A percentile compares a stretch with the other conserved stretches of the same genome.
Conservation (phyloP, 208 protist species). For the Acanthamoeba sp. region DNA sequence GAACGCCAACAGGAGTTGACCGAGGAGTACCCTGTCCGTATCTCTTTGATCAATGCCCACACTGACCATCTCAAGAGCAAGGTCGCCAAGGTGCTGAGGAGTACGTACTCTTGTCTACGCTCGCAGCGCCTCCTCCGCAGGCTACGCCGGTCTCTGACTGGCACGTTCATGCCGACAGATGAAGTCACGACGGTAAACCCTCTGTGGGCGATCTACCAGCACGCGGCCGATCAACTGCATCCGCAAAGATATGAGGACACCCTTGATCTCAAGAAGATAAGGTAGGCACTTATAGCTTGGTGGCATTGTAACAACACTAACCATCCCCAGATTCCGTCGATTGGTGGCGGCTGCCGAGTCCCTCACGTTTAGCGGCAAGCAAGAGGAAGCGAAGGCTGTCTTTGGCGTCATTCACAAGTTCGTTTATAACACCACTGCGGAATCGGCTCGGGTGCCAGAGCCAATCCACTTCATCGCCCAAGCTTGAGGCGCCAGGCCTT, state of each 20-base stretch:
- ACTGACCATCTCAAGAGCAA: constrained; percentile 7
- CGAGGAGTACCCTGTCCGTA: constrained; percentile 30
- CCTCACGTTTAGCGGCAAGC: not conserved
- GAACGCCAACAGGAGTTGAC: not conserved
- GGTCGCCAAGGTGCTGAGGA: not conserved
- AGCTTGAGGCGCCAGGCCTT: not conserved
- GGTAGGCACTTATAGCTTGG: not conserved
- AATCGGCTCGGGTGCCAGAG: not conserved
- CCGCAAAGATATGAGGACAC: not conserved
- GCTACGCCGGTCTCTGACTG: not conserved
- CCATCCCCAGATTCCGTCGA: not conserved
- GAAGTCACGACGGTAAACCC: not conserved
- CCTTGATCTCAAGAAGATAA: constrained; percentile 35
- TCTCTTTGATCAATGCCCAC: not conserved
- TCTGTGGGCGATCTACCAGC: constrained; percentile 54
- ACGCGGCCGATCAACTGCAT: not conserved
- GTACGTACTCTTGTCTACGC: not conserved
- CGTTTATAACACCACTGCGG: constrained; percentile 12
- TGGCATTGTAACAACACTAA: not conserved
- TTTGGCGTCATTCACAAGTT: constrained; percentile 63
- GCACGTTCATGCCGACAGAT: not conserved
- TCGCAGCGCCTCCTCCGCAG: no score
- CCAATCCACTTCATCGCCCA: not conserved
- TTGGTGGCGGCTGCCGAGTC: constrained; percentile 17
- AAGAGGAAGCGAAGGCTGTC: constrained; percentile 14